Percentiles rank a stretch among this genome's conserved stretches.
Conservation (phyloP, 306 rosid genomes). For the Sindora glabra region DNA sequence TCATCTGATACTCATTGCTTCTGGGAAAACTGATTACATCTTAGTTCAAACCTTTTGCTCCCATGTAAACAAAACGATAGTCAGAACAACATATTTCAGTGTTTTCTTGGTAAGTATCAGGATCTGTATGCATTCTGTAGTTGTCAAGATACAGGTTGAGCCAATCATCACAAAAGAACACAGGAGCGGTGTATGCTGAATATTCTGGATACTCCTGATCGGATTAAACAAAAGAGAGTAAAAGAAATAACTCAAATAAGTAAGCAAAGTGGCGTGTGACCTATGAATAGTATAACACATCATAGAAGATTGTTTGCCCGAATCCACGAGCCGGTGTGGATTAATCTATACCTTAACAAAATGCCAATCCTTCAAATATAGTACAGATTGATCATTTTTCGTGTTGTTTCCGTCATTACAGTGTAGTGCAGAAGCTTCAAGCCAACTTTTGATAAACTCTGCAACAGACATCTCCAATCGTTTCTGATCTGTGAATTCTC, state of each 20-base stretch:
- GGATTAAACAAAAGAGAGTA: slow-evolving; percentile 13
- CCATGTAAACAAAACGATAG: slow-evolving; percentile 92
- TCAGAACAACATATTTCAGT: slow-evolving; percentile 83
- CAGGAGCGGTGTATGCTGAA: slow-evolving; percentile 65
- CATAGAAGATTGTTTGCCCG: neutral
- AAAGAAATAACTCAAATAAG: slow-evolving; percentile 9
- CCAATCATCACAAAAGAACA: slow-evolving; percentile 87
- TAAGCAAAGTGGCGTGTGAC: slow-evolving; percentile 6
- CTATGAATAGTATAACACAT: slow-evolving; percentile 10
- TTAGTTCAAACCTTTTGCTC: slow-evolving; percentile 61
- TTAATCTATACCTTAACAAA: slow-evolving; percentile 88
- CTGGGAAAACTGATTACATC: neutral
- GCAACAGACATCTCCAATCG: slow-evolving; percentile 68
- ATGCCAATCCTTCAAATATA: slow-evolving; percentile 98
- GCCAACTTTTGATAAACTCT: slow-evolving; percentile 51
- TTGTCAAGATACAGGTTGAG: slow-evolving; percentile 83
- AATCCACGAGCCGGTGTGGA: too few species aligned
- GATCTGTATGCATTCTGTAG: slow-evolving; percentile 55
- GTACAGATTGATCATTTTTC: slow-evolving; percentile 25
- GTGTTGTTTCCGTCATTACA: slow-evolving; percentile 10
- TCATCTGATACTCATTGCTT: neutral
- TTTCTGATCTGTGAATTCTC: slow-evolving; percentile 85
- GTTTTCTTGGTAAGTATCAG: slow-evolving; percentile 38
- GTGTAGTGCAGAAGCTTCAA: slow-evolving; percentile 24
- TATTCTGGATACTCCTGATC: slow-evolving; percentile 80